Evolutionary conservation across 1,284 basidiomycete genomes (phyloP).

Genomic region (Meira miltonrushii): DNA sequence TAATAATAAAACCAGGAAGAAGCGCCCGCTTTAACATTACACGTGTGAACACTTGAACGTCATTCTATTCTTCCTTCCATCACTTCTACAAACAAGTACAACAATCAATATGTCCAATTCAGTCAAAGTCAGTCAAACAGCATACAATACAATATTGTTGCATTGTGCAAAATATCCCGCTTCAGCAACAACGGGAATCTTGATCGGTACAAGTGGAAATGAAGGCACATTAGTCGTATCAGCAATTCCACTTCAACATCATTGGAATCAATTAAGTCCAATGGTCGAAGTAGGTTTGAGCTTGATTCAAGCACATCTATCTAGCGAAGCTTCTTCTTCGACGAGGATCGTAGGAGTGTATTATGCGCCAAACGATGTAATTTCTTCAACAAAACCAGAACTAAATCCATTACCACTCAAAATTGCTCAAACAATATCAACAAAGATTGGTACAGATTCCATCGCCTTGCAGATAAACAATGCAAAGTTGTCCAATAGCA

Average conservation of each 20-base stretch:
- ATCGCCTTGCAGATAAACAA: background rate
- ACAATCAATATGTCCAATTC: background rate
- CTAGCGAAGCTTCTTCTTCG: no score
- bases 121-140: slow-evolving; percentile 1
- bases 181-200: background rate
- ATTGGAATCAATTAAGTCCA: slow-evolving; percentile 4
- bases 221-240: no score
- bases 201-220: background rate
- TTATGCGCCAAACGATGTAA: slow-evolving; percentile 4
- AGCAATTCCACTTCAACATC: slow-evolving; percentile 3
- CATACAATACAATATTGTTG: slow-evolving; percentile 7
- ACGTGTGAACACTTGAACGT: no score
- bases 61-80: no score
- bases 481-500: no score
- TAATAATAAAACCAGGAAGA: no score
- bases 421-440: slow-evolving; percentile 1
- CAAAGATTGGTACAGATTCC: slow-evolving; percentile 1
- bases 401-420: background rate
- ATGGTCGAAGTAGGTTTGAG: slow-evolving; percentile 4
- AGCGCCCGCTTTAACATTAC: no score
- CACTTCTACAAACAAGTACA: no score
- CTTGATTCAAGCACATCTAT: background rate
- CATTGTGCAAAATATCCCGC: slow-evolving; percentile 9
- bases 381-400: background rate
- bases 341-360: slow-evolving; percentile 8